Conservation (phyloP, 768 basidiomycete genomes). For the Inosperma sp. region DNA sequence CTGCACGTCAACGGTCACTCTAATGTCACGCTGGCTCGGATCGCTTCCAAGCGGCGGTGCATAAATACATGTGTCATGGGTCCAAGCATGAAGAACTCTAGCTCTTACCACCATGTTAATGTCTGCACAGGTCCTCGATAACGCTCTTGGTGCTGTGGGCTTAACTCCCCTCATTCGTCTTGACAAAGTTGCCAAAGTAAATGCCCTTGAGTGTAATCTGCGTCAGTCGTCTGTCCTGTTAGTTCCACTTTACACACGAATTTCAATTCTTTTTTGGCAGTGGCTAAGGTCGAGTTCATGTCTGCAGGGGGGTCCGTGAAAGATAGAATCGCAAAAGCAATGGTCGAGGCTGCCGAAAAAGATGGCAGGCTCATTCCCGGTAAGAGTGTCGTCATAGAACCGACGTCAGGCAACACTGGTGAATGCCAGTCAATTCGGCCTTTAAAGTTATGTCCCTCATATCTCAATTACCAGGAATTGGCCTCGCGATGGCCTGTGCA, state of each 20-base stretch:
- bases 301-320: constrained; percentile 94
- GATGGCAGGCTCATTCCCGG: constrained; percentile 84
- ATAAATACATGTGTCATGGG: no score
- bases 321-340: constrained; percentile 93
- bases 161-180: constrained; percentile 88
- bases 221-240: constrained; percentile 47
- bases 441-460: not conserved
- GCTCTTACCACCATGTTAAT: constrained; percentile 21
- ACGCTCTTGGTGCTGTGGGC: constrained; percentile 81
- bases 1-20: no score
- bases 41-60: no score
- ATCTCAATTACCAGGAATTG: constrained; percentile 61
- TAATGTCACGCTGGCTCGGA: not conserved
- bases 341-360: constrained; percentile 92
- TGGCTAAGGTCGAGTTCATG: constrained; percentile 87
- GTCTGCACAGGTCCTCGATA: constrained; percentile 58
- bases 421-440: constrained; percentile 13
- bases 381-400: constrained; percentile 89
- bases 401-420: constrained; percentile 97
- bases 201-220: constrained; percentile 85
- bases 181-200: constrained; percentile 65
- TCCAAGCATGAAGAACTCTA: not conserved
- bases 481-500: constrained; percentile 87
- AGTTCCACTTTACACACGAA: not conserved
- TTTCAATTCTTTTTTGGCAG: constrained; percentile 33